Conservation (phyloP, 345 rosid genomes). For the Clarkia xantiana region DNA sequence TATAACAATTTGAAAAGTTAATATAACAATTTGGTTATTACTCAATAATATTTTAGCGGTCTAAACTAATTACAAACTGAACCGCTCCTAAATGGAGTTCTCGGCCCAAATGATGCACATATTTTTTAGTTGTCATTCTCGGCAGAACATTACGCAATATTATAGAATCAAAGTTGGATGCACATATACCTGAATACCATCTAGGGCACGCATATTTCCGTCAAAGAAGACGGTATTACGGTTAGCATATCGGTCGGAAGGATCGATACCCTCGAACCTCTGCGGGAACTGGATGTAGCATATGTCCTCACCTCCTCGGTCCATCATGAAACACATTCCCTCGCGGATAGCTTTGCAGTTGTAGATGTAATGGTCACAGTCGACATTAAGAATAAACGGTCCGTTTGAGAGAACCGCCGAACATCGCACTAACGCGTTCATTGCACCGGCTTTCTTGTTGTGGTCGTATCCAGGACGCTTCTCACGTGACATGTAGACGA, state of each 20-base stretch:
- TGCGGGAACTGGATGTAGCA: constrained; percentile 95
- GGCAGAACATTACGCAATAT: too few species aligned
- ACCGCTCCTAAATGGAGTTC: too few species aligned
- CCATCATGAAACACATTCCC: constrained; percentile 99
- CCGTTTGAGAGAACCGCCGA: constrained; percentile 91
- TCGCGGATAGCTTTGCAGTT: constrained; percentile 82
- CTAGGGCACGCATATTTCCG: constrained; percentile 93
- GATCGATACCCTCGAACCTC: constrained; percentile 95
- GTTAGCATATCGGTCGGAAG: constrained; percentile 88
- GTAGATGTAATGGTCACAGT: constrained; percentile 89
- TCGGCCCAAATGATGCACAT: too few species aligned
- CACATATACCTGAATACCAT: constrained; percentile 63
- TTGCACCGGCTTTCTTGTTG: constrained; percentile 96
- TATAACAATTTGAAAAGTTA: too few species aligned
- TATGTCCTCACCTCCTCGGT: constrained; percentile 73
- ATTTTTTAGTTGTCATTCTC: too few species aligned
- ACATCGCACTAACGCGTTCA: constrained; percentile 78
- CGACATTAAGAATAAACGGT: constrained; percentile 83
- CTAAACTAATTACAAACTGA: too few species aligned
- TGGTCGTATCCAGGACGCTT: constrained; percentile 92
- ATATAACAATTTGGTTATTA: too few species aligned
- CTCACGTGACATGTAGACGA: constrained; percentile 79
- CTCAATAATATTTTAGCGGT: too few species aligned
- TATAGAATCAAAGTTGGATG: neutral
- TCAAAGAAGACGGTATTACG: constrained; percentile 93